These are phyloP conservation scores for Cladobotryum mycophilum DNA, from an alignment of 2,329 filamentous ascomycete genomes.

Conservation along the genomic window DNA sequence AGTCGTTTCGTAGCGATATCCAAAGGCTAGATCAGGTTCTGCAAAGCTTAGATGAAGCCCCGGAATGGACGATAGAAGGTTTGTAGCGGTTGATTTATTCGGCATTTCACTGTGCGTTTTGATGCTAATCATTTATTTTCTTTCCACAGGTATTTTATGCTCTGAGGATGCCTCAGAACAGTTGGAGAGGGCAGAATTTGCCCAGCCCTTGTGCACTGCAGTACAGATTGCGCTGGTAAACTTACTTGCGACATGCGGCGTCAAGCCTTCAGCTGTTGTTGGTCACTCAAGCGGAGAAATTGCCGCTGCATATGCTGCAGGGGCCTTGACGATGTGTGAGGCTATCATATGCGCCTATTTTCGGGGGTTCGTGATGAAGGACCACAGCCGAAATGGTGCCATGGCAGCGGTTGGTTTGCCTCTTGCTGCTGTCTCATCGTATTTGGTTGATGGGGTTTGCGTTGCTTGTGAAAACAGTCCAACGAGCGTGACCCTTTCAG, in stretches of 20 bases:
- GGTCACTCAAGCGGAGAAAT: slow-evolving; percentile 41
- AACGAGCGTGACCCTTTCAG: slow-evolving; percentile 29
- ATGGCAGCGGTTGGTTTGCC: slow-evolving; percentile 37
- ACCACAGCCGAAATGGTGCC: slow-evolving; percentile 10
- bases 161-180: too few relatives aligned
- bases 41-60: too few relatives aligned
- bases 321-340: slow-evolving; percentile 26
- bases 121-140: neutral
- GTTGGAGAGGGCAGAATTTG: slow-evolving; percentile 19
- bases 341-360: slow-evolving; percentile 26
- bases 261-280: slow-evolving; percentile 29
- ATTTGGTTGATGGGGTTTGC: slow-evolving; percentile 18
- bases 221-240: slow-evolving; percentile 39
- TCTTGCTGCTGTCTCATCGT: slow-evolving; percentile 20
- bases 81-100: neutral
- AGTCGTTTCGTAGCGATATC: too few relatives aligned
- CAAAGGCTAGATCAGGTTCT: too few relatives aligned
- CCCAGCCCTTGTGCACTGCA: slow-evolving; percentile 37
- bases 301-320: slow-evolving; percentile 37
- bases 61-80: too few relatives aligned
- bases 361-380: slow-evolving; percentile 29
- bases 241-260: slow-evolving; percentile 24
- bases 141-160: neutral
- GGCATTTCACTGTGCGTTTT: too few relatives aligned
- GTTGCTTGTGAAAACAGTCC: slow-evolving; percentile 35